phyloP scores from a whole-genome alignment of 768 basidiomycete genomes.

The Dioszegia hungarica region DNA sequence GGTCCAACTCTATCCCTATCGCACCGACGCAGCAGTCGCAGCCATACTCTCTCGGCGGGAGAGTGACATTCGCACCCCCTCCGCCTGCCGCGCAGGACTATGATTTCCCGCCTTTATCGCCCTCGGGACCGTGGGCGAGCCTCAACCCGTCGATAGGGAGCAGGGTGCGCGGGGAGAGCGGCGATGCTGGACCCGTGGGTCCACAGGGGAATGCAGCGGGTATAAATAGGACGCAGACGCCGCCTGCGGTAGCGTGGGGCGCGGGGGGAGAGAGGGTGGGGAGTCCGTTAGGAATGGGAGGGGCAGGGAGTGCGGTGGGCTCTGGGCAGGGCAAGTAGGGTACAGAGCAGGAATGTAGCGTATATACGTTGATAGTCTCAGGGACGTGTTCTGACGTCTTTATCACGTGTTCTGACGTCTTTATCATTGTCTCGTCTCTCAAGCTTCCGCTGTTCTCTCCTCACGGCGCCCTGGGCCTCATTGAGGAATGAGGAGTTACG shows the following conservation, averaged over 20 bases:
- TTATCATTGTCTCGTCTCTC: too few relatives aligned
- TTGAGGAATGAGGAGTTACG: too few relatives aligned
- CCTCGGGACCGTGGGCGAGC: conserved; percentile 16
- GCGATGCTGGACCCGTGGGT: neutral
- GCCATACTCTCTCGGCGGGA: neutral
- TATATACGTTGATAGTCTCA: neutral
- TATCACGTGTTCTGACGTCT: too few relatives aligned
- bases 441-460: too few relatives aligned
- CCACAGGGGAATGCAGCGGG: neutral
- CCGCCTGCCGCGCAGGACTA: neutral
- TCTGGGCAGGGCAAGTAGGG: neutral
- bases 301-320: neutral
- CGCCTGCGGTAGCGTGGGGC: conserved; percentile 3
- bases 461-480: too few relatives aligned
- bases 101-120: conserved; percentile 12
- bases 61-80: conserved; percentile 15
- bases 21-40: neutral
- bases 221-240: conserved; percentile 9
- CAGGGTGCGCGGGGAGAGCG: neutral
- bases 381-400: too few relatives aligned
- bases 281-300: neutral
- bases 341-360: neutral
- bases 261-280: conserved; percentile 2
- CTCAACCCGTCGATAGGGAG: conserved; percentile 1
- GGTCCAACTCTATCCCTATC: neutral